phyloP scores from a whole-genome alignment of 345 rosid genomes.

The Alliaria petiolata region DNA sequence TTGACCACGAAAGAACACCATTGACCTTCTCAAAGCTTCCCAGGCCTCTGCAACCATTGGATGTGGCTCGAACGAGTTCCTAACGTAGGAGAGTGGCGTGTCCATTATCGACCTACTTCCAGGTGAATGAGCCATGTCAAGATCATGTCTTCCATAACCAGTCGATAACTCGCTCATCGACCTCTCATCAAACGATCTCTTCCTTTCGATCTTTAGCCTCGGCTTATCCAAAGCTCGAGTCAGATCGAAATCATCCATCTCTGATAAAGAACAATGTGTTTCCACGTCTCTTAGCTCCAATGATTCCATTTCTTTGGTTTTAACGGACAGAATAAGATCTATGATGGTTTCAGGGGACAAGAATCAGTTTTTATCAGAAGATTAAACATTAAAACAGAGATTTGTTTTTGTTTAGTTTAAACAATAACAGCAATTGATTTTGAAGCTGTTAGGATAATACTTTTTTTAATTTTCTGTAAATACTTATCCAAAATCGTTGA shows the following conservation, averaged over 20 bases:
- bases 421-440: background rate
- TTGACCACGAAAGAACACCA: conserved; percentile 63
- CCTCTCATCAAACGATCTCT: conserved; percentile 94
- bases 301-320: conserved; percentile 40
- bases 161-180: conserved; percentile 84
- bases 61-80: conserved; percentile 87
- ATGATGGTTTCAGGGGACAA: background rate
- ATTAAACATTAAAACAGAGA: background rate
- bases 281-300: conserved; percentile 57
- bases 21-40: conserved; percentile 68
- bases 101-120: conserved; percentile 73
- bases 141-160: conserved; percentile 45
- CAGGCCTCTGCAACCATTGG: conserved; percentile 69
- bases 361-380: conserved; percentile 2
- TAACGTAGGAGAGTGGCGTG: conserved; percentile 73
- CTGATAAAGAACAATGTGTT: conserved; percentile 68
- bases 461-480: background rate
- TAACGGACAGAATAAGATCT: conserved; percentile 16
- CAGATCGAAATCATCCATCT: conserved; percentile 73
- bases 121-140: conserved; percentile 57
- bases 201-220: conserved; percentile 77
- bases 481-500: conserved; percentile 3
- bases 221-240: conserved; percentile 87
- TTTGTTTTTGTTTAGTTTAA: background rate
- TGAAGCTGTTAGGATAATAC: background rate